phyloP scores from a whole-genome alignment of 257 asterid genomes.

The Gentiana straminea region DNA sequence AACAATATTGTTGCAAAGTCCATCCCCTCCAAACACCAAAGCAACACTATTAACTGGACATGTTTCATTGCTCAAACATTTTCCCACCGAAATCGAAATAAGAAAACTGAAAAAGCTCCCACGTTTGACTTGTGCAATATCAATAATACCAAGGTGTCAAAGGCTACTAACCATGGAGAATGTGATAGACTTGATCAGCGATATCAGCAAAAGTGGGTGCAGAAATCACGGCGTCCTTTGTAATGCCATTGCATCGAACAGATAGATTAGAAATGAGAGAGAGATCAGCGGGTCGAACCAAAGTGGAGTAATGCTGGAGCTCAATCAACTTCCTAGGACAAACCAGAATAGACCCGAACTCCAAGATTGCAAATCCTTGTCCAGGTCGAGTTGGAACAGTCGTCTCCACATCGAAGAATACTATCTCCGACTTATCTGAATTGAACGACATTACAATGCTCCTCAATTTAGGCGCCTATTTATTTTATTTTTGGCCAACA shows the following conservation, averaged over 20 bases:
- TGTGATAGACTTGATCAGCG: slow-evolving; percentile 57
- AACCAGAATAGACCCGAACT: slow-evolving; percentile 79
- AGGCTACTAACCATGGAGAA: slow-evolving; percentile 53
- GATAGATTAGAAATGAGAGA: slow-evolving; percentile 55
- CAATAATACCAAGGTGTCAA: no score
- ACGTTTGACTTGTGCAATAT: neutral
- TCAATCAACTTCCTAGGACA: slow-evolving; percentile 87
- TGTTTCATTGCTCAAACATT: no score
- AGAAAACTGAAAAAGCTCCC: neutral
- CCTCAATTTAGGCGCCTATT: neutral
- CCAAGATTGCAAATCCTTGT: slow-evolving; percentile 53
- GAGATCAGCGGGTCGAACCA: slow-evolving; percentile 60
- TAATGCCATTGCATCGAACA: slow-evolving; percentile 74
- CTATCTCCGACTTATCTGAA: slow-evolving; percentile 59
- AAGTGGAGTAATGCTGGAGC: slow-evolving; percentile 57
- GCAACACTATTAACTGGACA: no score
- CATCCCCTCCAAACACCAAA: no score
- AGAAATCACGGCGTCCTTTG: slow-evolving; percentile 45
- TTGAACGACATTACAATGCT: slow-evolving; percentile 14
- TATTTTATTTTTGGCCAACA: no score
- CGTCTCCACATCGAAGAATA: slow-evolving; percentile 85
- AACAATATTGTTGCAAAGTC: no score
- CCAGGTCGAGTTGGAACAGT: slow-evolving; percentile 72
- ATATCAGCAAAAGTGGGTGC: slow-evolving; percentile 63
- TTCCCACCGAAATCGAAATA: neutral